A percentile compares a stretch with the other conserved stretches of the same genome.
phyloP scores from a whole-genome alignment of 257 asterid species.

The Solanum clarkiae region DNA sequence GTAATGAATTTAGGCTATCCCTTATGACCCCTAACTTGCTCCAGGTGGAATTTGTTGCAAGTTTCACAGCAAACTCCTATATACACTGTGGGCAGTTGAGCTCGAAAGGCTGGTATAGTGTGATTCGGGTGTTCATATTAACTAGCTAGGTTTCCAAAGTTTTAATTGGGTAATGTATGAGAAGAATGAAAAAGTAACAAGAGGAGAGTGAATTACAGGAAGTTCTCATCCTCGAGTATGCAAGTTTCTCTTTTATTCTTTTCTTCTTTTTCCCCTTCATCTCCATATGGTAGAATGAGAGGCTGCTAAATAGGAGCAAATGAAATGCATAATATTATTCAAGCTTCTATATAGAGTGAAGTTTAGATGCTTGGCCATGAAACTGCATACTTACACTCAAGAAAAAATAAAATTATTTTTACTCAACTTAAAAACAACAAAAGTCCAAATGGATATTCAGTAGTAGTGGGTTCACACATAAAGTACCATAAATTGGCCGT shows the following conservation, averaged over 20 bases:
- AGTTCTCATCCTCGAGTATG: background rate
- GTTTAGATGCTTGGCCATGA: background rate
- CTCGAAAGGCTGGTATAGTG: background rate
- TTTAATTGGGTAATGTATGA: background rate
- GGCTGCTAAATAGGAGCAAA: background rate
- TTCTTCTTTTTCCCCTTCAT: background rate
- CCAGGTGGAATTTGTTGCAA: background rate
- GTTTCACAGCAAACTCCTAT: background rate
- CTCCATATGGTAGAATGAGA: background rate
- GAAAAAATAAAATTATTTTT: no score
- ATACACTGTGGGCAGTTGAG: background rate
- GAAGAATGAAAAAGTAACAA: background rate
- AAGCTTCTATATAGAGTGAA: background rate
- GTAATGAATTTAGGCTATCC: background rate
- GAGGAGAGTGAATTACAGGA: background rate
- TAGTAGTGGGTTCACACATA: background rate
- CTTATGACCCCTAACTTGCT: background rate
- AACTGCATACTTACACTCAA: background rate
- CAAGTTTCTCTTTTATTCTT: background rate
- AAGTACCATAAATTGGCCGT: background rate
- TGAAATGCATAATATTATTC: background rate
- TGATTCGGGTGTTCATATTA: background rate
- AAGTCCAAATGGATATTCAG: background rate
- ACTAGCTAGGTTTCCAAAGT: background rate
- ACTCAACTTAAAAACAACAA: background rate